Evolutionary conservation across 495 filamentous ascomycete genomes (phyloP).

Genomic region (Podospora didyma): DNA sequence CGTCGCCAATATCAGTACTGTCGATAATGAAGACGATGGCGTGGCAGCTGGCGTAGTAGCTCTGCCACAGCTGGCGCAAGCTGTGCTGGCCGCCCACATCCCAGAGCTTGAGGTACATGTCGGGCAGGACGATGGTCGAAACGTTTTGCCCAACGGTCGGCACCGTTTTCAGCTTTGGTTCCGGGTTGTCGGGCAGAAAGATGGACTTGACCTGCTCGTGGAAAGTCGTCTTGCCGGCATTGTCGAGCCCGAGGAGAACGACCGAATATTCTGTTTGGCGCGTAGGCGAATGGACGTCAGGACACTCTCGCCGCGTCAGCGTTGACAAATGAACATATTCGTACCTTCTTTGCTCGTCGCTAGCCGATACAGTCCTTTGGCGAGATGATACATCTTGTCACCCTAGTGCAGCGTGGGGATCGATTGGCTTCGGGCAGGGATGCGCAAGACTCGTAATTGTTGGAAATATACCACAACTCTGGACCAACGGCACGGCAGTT

Average conservation of each 20-base stretch:
- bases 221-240: slow-evolving; percentile 97
- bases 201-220: slow-evolving; percentile 91
- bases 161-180: slow-evolving; percentile 68
- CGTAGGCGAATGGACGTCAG: background rate
- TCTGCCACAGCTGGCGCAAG: slow-evolving; percentile 89
- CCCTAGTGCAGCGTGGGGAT: too few relatives aligned
- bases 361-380: slow-evolving; percentile 89
- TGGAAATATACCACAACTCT: too few relatives aligned
- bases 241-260: slow-evolving; percentile 93
- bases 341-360: slow-evolving; percentile 95
- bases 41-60: slow-evolving; percentile 88
- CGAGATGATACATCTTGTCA: slow-evolving; percentile 85
- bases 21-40: slow-evolving; percentile 98
- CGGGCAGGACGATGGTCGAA: slow-evolving; percentile 75
- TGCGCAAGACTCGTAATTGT: too few relatives aligned
- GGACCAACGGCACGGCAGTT: too few relatives aligned
- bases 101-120: slow-evolving; percentile 98
- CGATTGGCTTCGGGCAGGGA: too few relatives aligned
- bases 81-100: slow-evolving; percentile 91
- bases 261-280: slow-evolving; percentile 82
- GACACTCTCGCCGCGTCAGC: background rate
- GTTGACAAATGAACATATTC: background rate
- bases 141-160: slow-evolving; percentile 98
- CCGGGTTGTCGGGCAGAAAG: slow-evolving; percentile 63
- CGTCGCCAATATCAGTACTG: slow-evolving; percentile 84